These are phyloP conservation scores for Eimeria nieschulzi DNA, from an alignment of 169 alveolate genomes.

Conservation along the genomic window DNA sequence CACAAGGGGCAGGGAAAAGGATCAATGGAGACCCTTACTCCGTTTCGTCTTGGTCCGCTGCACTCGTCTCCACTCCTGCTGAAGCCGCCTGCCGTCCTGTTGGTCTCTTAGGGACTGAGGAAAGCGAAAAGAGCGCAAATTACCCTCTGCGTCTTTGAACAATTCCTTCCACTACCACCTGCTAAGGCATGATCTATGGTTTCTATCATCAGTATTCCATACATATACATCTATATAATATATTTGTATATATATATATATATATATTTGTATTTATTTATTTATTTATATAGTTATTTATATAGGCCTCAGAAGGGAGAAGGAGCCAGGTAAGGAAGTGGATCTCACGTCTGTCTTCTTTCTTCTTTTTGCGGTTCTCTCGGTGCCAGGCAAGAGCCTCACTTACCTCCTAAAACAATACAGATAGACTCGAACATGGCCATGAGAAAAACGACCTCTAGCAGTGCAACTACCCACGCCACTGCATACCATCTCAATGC, in stretches of 20 bases:
- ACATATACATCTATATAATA: not conserved
- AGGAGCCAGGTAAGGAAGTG: not conserved
- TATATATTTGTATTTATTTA: not conserved
- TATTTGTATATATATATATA: not conserved
- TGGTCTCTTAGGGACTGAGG: not conserved
- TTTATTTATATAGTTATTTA: not conserved
- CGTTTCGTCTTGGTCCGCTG: not conserved
- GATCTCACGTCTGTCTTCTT: constrained; percentile 41
- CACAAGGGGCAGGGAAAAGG: too few relatives aligned
- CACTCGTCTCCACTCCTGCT: not conserved
- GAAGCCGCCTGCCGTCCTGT: constrained; percentile 6
- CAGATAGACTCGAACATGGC: not conserved
- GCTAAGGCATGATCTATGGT: too few relatives aligned
- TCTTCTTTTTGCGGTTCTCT: constrained; percentile 63
- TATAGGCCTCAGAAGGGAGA: not conserved
- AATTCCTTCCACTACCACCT: too few relatives aligned
- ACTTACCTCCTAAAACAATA: constrained; percentile 4
- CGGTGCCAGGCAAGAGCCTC: constrained; percentile 66
- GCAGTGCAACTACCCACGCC: not conserved
- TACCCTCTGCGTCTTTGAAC: not conserved
- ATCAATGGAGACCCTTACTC: not conserved
- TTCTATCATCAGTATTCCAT: too few relatives aligned
- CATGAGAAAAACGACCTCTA: not conserved
- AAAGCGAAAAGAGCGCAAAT: not conserved
- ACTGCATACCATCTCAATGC: not conserved